Conservation (phyloP, 2,329 filamentous ascomycete species). For the Trichophyton rubrum region DNA sequence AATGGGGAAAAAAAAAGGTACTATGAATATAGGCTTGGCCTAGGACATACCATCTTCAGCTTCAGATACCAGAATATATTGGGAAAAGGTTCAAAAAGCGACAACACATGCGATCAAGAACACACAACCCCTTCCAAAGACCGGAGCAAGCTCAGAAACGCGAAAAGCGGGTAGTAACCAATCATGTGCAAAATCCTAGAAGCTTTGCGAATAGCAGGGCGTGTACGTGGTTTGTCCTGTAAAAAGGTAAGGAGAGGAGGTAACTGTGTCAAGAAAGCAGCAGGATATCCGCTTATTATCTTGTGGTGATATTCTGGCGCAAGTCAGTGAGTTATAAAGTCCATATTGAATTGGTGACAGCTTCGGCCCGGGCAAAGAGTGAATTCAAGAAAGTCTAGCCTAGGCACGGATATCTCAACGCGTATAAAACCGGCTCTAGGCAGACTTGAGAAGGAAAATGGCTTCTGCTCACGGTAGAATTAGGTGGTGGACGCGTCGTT, state of each 20-base stretch:
- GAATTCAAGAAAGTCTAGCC: not conserved
- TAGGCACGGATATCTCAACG: slow-evolving; percentile 1
- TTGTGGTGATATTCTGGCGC: not conserved
- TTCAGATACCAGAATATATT: not conserved
- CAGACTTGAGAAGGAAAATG: not conserved
- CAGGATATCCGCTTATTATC: not conserved
- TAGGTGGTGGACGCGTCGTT: slow-evolving; percentile 2
- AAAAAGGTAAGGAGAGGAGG: slow-evolving; percentile 3
- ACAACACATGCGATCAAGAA: not conserved
- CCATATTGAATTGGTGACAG: not conserved
- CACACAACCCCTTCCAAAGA: slow-evolving; percentile 1
- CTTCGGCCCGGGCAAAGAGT: not conserved
- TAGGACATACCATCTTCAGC: not conserved
- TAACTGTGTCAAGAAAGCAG: not conserved
- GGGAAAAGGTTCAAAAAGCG: not conserved
- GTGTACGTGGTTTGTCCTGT: slow-evolving; percentile 8
- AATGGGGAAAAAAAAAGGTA: not conserved
- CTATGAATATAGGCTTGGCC: not conserved
- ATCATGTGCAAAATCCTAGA: not conserved
- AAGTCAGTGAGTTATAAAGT: not conserved
- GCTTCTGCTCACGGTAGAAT: slow-evolving; percentile 1
- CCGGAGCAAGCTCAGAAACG: slow-evolving; percentile 3
- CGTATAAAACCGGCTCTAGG: not conserved
- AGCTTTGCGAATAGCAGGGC: slow-evolving; percentile 8
- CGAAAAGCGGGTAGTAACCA: not conserved